These are phyloP conservation scores for Gelatoporia subvermispora DNA, from an alignment of 768 basidiomycete species.

Conservation along the genomic window DNA sequence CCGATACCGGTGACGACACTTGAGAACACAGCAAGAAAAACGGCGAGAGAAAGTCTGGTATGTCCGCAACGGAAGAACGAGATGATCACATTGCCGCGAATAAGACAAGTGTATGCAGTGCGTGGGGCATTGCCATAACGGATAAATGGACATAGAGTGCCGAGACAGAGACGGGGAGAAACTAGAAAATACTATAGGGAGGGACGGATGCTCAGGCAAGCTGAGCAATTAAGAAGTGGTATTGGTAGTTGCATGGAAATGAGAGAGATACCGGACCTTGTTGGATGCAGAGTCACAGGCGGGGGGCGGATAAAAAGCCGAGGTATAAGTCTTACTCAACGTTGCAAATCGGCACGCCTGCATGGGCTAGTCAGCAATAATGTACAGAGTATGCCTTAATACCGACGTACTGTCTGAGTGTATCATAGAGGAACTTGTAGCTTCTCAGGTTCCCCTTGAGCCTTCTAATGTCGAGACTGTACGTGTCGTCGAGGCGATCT, in stretches of 20 bases:
- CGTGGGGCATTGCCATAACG: neutral
- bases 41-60: neutral
- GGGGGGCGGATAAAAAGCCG: slow-evolving; percentile 7
- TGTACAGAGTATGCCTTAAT: too few species aligned
- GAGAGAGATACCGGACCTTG: neutral
- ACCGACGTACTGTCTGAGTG: slow-evolving; percentile 81
- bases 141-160: slow-evolving; percentile 8
- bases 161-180: neutral
- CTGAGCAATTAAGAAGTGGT: neutral
- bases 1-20: neutral
- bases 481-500: slow-evolving; percentile 85
- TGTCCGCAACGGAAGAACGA: too few species aligned
- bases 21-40: neutral
- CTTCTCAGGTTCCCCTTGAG: slow-evolving; percentile 90
- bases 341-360: slow-evolving; percentile 25
- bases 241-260: neutral
- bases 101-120: too few species aligned
- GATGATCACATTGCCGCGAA: too few species aligned
- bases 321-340: slow-evolving; percentile 7
- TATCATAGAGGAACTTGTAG: slow-evolving; percentile 90
- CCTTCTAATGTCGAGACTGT: slow-evolving; percentile 86
- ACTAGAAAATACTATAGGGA: neutral
- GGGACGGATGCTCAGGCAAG: neutral
- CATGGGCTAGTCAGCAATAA: neutral
- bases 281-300: slow-evolving; percentile 3